Percentiles rank a stretch among this genome's conserved stretches.
Evolutionary conservation across 371 early-diverging fungal genomes (phyloP).

Genomic region (Dipsacomyces acuminosporus): DNA sequence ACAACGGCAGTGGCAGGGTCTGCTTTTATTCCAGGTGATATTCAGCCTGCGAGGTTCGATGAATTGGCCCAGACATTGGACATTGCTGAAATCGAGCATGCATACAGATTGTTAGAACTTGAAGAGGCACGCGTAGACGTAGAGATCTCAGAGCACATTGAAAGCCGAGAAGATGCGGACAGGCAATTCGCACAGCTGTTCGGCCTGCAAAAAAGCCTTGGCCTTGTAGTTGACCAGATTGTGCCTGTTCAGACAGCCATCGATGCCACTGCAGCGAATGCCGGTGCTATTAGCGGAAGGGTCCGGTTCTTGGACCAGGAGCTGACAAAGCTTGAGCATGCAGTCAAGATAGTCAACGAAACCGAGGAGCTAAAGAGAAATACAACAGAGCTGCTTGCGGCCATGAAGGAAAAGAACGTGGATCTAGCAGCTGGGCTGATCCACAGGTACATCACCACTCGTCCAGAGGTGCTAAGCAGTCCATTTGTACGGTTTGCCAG

Average conservation of each 20-base stretch:
- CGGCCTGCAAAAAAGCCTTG: constrained; percentile 4
- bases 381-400: constrained; percentile 66
- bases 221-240: constrained; percentile 3
- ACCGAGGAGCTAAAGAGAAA: constrained; percentile 48
- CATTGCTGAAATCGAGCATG: constrained; percentile 27
- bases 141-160: constrained; percentile 29
- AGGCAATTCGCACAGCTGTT: constrained; percentile 14
- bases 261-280: constrained; percentile 62
- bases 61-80: constrained; percentile 12
- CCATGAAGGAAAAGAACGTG: constrained; percentile 63
- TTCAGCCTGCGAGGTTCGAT: constrained; percentile 13
- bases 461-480: constrained; percentile 59
- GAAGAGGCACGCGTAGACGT: constrained; percentile 42
- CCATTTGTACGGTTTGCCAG: constrained; percentile 65
- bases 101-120: constrained; percentile 30
- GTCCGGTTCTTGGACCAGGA: constrained; percentile 79
- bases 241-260: constrained; percentile 54
- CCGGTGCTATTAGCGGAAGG: constrained; percentile 75
- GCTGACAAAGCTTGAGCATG: constrained; percentile 61
- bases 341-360: constrained; percentile 65
- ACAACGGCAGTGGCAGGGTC: too few relatives aligned
- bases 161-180: constrained; percentile 8
- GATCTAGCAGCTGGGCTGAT: constrained; percentile 72
- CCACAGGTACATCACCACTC: constrained; percentile 61
- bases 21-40: constrained; percentile 4